phyloP scores from a whole-genome alignment of 768 basidiomycete species.

The Hydnomerulius pinastri region DNA sequence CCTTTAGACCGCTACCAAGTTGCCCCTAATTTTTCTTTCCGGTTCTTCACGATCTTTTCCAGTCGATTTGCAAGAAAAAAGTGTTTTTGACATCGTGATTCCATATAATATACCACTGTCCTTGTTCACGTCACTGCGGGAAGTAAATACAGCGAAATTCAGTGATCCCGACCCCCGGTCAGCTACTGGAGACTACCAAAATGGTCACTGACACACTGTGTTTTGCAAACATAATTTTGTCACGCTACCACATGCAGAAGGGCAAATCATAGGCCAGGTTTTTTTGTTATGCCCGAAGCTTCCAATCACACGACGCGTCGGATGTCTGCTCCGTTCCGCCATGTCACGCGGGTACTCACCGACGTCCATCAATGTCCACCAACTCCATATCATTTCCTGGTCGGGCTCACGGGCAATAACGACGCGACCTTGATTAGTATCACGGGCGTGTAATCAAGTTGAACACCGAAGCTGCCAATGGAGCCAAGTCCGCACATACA shows the following conservation, averaged over 20 bases:
- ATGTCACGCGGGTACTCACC: slow-evolving; percentile 32
- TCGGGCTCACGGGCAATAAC: not conserved
- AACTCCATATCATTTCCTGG: not conserved
- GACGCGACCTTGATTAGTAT: not conserved
- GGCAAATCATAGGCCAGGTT: no score
- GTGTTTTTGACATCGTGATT: not conserved
- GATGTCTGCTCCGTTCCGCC: slow-evolving; percentile 31
- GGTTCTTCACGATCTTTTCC: slow-evolving; percentile 7
- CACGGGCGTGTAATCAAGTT: not conserved
- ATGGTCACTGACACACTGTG: no score
- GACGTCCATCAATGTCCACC: not conserved
- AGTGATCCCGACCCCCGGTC: no score
- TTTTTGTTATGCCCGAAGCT: no score
- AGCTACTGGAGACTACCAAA: no score
- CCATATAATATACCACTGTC: not conserved
- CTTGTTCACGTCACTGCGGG: no score
- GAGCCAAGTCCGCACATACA: slow-evolving; percentile 16
- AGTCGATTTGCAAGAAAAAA: not conserved
- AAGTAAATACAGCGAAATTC: no score
- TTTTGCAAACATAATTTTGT: no score
- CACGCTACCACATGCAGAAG: no score
- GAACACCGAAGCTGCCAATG: no score
- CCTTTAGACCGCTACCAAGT: slow-evolving; percentile 23
- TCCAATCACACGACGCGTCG: no score
- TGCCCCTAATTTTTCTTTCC: slow-evolving; percentile 23